Base-by-base conservation (phyloP, 306 rosid genomes). In the Quercus bicolor region DNA sequence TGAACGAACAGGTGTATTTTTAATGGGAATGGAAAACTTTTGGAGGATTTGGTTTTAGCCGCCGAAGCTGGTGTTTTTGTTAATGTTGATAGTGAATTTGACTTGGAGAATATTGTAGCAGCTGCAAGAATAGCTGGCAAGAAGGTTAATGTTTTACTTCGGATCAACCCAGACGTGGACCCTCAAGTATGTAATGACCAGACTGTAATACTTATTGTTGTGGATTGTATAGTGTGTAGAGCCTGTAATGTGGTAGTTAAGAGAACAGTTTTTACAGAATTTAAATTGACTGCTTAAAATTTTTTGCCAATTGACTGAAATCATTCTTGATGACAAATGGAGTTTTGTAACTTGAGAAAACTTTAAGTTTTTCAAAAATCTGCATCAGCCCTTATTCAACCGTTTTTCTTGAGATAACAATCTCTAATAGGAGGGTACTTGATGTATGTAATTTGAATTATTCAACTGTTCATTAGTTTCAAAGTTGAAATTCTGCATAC, bases 151-250 rank as follows among this genome's bases (percentile, higher is more conserved):
- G 94, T 95, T 26, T 88, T 93, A 18, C 97, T 95, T 78, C 88
- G 97, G 76, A 91, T 95, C 80, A 93, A 95, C 76, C 98, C 97
- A 7, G 97, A 95, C 76, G 98, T 95, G 4, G 97, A 95, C 72
- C 98, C 97, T 9, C 98, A 95, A 90, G 98, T 92, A 81, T 81
- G 31, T 52, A 48, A 52, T 80, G 72, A 45, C 23, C 14, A 14
- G 33, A 4, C 59, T 45, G 21, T 48, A 13, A 37, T 56, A 3
- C 31, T 14, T 66, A 8, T 18, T 65, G 51, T 73, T 45, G 14
- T 23, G 10, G 70, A 52, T 57, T 66, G 20, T 80, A 45, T 12
- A 19, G n/a, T 26, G 3, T 68, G 70, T 16, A 61, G n/a, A 64
- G 61, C 68, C 72, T 31, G 64, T 75, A 71, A 40, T 56, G 61